phyloP scores from a whole-genome alignment of 176 grass and related monocot genomes.

The Miscanthus lutarioriparius region DNA sequence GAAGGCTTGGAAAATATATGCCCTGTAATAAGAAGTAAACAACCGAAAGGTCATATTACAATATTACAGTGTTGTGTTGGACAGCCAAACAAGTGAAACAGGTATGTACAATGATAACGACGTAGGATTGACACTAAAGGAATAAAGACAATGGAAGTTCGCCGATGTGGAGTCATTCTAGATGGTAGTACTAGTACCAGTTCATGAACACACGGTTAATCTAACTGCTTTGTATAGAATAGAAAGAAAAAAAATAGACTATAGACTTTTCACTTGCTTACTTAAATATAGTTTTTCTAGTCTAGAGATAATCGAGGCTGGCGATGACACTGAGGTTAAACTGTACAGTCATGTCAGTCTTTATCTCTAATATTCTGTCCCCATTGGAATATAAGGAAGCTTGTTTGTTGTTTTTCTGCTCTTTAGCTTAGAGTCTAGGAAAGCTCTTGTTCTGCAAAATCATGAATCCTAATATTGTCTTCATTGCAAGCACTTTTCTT shows the following conservation, averaged over 20 bases:
- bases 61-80: neutral
- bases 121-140: neutral
- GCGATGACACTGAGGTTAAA: constrained; percentile 20
- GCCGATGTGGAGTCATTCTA: neutral
- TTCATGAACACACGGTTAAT: neutral
- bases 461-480: neutral
- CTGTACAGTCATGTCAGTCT: neutral
- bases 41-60: constrained; percentile 4
- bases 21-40: constrained; percentile 42
- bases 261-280: neutral
- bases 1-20: constrained; percentile 64
- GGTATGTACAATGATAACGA: constrained; percentile 11
- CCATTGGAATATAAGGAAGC: neutral
- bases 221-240: neutral
- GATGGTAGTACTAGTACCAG: neutral
- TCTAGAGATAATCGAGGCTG: neutral
- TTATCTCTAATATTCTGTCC: neutral
- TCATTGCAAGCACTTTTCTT: neutral
- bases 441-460: neutral
- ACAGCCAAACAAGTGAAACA: constrained; percentile 15
- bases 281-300: neutral
- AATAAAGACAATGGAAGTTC: neutral
- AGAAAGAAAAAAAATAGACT: neutral
- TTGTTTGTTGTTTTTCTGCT: neutral
- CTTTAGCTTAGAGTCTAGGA: neutral